Base-by-base conservation (phyloP, 2,329 filamentous ascomycete genomes). In the Chaetomium sp. region DNA sequence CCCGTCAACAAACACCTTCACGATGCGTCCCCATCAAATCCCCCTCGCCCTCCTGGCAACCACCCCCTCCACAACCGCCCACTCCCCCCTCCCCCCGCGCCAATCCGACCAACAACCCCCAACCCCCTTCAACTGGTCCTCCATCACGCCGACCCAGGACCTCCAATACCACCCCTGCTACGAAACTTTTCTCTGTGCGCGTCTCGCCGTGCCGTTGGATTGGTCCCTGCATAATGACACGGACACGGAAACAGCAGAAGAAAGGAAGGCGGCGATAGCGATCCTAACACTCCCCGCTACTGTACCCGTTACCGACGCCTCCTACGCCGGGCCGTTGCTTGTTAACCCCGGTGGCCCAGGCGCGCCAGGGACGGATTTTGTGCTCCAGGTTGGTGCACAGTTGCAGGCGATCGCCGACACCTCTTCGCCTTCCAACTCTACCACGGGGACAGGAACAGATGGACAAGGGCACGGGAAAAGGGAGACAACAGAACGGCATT, bases 261-360 rank as follows among this genome's bases (percentile, higher is more conserved):
- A 27, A 27, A 27, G 19, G 19, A 65, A 64, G 33, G 69, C 71
- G 11, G 68, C 72, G 53, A 61, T 73, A 41, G 71, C 70, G 40
- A 58, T 72, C 52, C 56, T 71, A 42, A 62, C 71, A 59, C 61
- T 65, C 12, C 66, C 68, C 7, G 70, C 67, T n/a, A 57, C 52
- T 5, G 61, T 66, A 9, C 49, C 58, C n/a, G 12, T 37, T 2
- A 67, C 69, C 1, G 62, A 66, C 5, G 65, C 69, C 2, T 70
- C 68, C 55, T 72, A 71, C 6, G 68, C 66, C 47, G 72, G 73
- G 0, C 72, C 75, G 9, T 57, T 77, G 7, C 63, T 76, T 3
- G 7, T 76, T 49, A 76, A 77, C 54, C 74, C 74, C 5, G 75
- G 75, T 27, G 75, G 75, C 0, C 75, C 75, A 1, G 74, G 74